Conservation (phyloP, 805 yeast species). For the Kazachstania bromeliacearum region DNA sequence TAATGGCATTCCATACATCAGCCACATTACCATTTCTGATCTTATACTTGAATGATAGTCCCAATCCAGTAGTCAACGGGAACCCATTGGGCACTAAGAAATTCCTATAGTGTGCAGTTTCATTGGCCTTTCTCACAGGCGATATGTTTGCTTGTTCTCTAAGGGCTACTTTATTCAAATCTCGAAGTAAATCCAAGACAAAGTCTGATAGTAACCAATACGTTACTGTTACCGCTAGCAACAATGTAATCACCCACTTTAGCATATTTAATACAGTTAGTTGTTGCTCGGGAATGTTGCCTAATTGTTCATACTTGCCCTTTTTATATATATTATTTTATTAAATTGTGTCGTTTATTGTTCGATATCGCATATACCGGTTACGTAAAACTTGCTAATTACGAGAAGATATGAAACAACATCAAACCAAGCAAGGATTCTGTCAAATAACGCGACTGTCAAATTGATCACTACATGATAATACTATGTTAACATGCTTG, state of each 20-base stretch:
- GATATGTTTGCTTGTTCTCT: conserved; percentile 57
- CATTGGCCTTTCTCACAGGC: conserved; percentile 52
- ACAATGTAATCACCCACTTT: background rate
- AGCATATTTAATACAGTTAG: too few species aligned
- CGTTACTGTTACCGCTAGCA: background rate
- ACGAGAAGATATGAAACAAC: too few species aligned
- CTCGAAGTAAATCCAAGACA: conserved; percentile 33
- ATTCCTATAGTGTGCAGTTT: conserved; percentile 70
- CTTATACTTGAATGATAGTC: conserved; percentile 53
- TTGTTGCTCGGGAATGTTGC: too few species aligned
- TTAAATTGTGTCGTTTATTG: too few species aligned
- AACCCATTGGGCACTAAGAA: conserved; percentile 63
- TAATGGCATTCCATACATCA: conserved; percentile 60
- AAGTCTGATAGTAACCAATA: conserved; percentile 2
- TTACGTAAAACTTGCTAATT: too few species aligned
- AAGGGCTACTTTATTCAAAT: conserved; percentile 49
- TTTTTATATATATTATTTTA: too few species aligned
- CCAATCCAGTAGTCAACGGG: conserved; percentile 60
- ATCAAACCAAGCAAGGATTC: too few species aligned
- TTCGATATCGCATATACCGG: too few species aligned
- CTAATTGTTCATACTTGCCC: too few species aligned
- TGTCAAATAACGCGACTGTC: too few species aligned
- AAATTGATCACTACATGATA: too few species aligned
- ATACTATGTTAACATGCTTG: too few species aligned
- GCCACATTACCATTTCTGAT: conserved; percentile 65